Conservation (phyloP, 768 basidiomycete species). For the Gloeopeniophorella convolvens region DNA sequence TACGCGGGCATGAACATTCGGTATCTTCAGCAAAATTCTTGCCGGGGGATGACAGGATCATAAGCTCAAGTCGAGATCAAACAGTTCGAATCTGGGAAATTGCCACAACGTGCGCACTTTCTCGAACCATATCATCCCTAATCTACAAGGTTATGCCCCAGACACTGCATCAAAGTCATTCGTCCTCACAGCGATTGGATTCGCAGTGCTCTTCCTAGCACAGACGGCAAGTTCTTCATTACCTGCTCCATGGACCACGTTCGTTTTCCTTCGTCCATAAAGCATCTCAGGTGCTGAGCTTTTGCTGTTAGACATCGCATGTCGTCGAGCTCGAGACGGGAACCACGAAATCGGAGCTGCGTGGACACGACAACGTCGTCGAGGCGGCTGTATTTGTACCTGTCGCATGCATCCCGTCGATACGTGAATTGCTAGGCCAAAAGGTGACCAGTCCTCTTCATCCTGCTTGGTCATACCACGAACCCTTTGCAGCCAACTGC, state of each 20-base stretch:
- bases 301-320: slow-evolving; percentile 41
- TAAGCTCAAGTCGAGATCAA: slow-evolving; percentile 49
- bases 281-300: background rate
- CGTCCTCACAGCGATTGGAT: slow-evolving; percentile 51
- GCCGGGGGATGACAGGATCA: slow-evolving; percentile 45
- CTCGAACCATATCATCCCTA: background rate
- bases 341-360: slow-evolving; percentile 43
- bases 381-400: slow-evolving; percentile 49
- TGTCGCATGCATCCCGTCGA: slow-evolving; percentile 33
- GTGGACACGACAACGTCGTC: slow-evolving; percentile 51
- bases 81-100: slow-evolving; percentile 53
- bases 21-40: slow-evolving; percentile 49
- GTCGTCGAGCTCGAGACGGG: slow-evolving; percentile 45
- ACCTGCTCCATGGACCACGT: slow-evolving; percentile 53
- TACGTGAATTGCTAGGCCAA: slow-evolving; percentile 42
- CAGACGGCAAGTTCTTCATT: slow-evolving; percentile 41
- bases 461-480: background rate
- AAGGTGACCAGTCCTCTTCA: slow-evolving; percentile 25
- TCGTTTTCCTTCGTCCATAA: slow-evolving; percentile 16
- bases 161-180: slow-evolving; percentile 47
- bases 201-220: slow-evolving; percentile 29
- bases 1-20: slow-evolving; percentile 55
- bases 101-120: slow-evolving; percentile 38
- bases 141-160: slow-evolving; percentile 19
- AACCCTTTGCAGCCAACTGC: slow-evolving; percentile 19